Base-by-base conservation (phyloP, 306 rosid species). In the Arachis hypogaea region DNA sequence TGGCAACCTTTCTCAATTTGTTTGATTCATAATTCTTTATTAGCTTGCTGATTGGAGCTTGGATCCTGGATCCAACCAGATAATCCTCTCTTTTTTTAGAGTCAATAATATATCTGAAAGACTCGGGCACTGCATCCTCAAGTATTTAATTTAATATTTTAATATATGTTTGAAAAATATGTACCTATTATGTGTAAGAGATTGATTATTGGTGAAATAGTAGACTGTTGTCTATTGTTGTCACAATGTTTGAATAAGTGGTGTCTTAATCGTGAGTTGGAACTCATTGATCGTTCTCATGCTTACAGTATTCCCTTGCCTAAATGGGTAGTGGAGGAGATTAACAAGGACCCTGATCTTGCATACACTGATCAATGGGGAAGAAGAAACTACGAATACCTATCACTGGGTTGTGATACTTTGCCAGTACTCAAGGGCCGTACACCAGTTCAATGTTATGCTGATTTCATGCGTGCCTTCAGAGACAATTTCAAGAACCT, bases 301-400 rank as follows among this genome's bases (percentile, higher is more conserved):
- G 61, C 47, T 11, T 72, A 46, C 92, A 95, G 99, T 9, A 95
- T 95, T 85, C 99, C 99, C 41, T 72, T 95, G 73, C 99, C 99
- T 11, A 90, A 83, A 69, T 95, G 99, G 99, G 99, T 36, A 30
- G 87, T 51, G 55, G 99, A 92, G 66, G 99, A 95, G 80, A 83
- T 88, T 28, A 77, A 90, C 2, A 84, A 80, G 16, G 99, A 95
- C 66, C 88, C 68, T 7, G 93, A 95, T 83, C 93, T 95, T 67
- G 97, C 93, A 22, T 95, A 90, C 59, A 92, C 97, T 36, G 99
- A 95, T 85, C 98, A 92, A 80, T 95, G 99, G 99, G 98, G 99
- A 42, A 87, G 85, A 73, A 88, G 98, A 81, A 95, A 95, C 73
- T 63, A 74, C 5, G 99, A 95, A 82, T 95, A 92, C 78, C 0